Conservation (phyloP, 2,329 filamentous ascomycete species). For the Neofusicoccum ribis region DNA sequence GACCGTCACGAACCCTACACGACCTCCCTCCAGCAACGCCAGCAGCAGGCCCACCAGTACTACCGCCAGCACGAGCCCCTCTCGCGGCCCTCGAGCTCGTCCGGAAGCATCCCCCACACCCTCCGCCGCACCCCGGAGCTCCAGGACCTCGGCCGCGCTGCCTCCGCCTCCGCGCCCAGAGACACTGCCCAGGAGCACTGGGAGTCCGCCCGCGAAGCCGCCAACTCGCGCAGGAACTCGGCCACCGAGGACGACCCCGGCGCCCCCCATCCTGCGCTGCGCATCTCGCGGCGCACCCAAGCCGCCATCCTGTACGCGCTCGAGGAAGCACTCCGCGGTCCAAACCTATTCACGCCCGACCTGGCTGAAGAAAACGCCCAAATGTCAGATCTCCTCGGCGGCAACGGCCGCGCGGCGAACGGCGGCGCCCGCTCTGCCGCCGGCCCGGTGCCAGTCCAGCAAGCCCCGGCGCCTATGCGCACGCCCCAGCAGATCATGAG, state of each 20-base stretch:
- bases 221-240: constrained; percentile 34
- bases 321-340: constrained; percentile 83
- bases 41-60: constrained; percentile 41
- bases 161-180: constrained; percentile 45
- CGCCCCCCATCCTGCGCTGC: constrained; percentile 57
- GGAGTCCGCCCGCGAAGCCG: constrained; percentile 26
- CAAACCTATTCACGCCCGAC: constrained; percentile 80
- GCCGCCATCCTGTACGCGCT: constrained; percentile 90
- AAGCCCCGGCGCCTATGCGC: constrained; percentile 62
- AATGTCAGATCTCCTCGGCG: constrained; percentile 82
- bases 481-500: constrained; percentile 92
- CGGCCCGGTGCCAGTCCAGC: constrained; percentile 55
- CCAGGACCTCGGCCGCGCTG: constrained; percentile 43
- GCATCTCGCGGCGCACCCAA: constrained; percentile 80
- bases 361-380: constrained; percentile 82
- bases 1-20: constrained; percentile 37
- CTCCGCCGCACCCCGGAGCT: constrained; percentile 57
- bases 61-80: constrained; percentile 36
- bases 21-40: constrained; percentile 44
- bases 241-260: constrained; percentile 32
- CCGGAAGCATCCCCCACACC: constrained; percentile 50
- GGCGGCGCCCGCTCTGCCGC: constrained; percentile 54
- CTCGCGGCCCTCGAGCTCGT: constrained; percentile 54
- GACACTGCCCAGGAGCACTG: constrained; percentile 36
- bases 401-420: constrained; percentile 58